Evolutionary conservation across 345 rosid genomes (phyloP), one percentile per base, ranked within the genome.

Genomic region (Camelina neglecta): DNA sequence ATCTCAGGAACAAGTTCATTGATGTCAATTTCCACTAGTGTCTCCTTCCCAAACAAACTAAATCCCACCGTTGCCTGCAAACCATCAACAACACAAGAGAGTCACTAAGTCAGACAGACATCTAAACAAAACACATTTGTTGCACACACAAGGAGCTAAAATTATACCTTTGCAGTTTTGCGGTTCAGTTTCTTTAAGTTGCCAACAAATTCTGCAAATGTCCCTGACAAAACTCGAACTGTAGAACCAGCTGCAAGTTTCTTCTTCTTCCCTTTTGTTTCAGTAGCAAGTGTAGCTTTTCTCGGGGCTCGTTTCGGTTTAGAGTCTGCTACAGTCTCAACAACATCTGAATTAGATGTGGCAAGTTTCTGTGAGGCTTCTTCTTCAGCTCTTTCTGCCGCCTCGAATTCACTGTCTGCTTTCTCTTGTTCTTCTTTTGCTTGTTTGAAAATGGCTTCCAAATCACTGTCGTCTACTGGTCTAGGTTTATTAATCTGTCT

Each of bases 11-110:
- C 91, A 86, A 94, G 87, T 85, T 94, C 95, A 77, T 74, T 63
- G 80, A 86, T 69, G 84, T 88, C 90, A 64, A 92, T 59, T 55
- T 94, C 98, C 44, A 89, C 93, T 29, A 89, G 73, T 51, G 86
- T 92, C 79, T 94, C 98, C 81, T 90, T 94, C 42, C 98, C 96
- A 72, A 94, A 90, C 61, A 92, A 79, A 16, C 92, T 85, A 65
- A 94, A 82, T 38, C 76, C 90, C 69, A 94, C 96, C 5, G 95
- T 94, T 76, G 87, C 97, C 98, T 92, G 88, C 82, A 86, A 63
- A 12, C 48, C 48, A 44, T 7, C 51, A 54, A 80, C 66, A 69
- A 79, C 13, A 60, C 42, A 44, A 35, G 2, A 36, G 7, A 44
- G 12, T 1, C 48, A 44, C 48, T 44, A 15, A 44, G 48, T 12